Percentiles rank a stretch among this genome's conserved stretches.
These are phyloP conservation scores for Hypsizygus marmoreus DNA, from an alignment of 768 basidiomycete genomes.

Conservation along the genomic window DNA sequence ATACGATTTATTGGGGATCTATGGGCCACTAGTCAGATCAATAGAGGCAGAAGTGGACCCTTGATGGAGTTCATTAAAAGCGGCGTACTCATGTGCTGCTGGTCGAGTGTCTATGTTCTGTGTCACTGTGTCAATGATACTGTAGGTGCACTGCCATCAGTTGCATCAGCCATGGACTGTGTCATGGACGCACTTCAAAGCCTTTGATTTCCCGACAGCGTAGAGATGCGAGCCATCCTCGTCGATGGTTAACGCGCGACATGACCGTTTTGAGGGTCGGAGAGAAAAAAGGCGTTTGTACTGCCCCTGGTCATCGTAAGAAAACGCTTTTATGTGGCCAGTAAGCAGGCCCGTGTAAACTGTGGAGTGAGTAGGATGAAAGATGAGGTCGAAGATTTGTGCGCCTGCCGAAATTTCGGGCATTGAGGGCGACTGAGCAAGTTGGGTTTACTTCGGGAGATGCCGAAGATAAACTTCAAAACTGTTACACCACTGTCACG, in stretches of 20 bases:
- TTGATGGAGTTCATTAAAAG: constrained; percentile 6
- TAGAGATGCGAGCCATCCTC: constrained; percentile 71
- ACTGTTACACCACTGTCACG: too few relatives aligned
- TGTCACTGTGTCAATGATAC: constrained; percentile 68
- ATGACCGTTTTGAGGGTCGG: constrained; percentile 81
- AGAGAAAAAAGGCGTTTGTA: constrained; percentile 59
- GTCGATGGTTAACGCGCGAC: constrained; percentile 70
- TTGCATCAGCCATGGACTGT: constrained; percentile 9
- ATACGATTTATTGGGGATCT: constrained; percentile 89
- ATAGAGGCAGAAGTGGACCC: constrained; percentile 15
- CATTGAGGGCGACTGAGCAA: constrained; percentile 28
- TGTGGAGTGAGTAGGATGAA: constrained; percentile 74
- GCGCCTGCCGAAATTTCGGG: constrained; percentile 68
- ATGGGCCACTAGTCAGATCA: constrained; percentile 35
- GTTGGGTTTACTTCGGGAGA: constrained; percentile 7
- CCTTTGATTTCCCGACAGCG: constrained; percentile 80
- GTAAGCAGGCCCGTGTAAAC: constrained; percentile 81
- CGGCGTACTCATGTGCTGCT: constrained; percentile 69
- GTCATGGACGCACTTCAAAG: constrained; percentile 63
- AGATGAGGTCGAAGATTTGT: constrained; percentile 88
- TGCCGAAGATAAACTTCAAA: constrained; percentile 6
- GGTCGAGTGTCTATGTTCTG: constrained; percentile 50
- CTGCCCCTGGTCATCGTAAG: constrained; percentile 72
- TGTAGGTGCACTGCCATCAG: constrained; percentile 30
- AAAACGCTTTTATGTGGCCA: constrained; percentile 80